Conservation (phyloP, 192 early-diverging fungal species). For the Gaertneriomyces sp. region DNA sequence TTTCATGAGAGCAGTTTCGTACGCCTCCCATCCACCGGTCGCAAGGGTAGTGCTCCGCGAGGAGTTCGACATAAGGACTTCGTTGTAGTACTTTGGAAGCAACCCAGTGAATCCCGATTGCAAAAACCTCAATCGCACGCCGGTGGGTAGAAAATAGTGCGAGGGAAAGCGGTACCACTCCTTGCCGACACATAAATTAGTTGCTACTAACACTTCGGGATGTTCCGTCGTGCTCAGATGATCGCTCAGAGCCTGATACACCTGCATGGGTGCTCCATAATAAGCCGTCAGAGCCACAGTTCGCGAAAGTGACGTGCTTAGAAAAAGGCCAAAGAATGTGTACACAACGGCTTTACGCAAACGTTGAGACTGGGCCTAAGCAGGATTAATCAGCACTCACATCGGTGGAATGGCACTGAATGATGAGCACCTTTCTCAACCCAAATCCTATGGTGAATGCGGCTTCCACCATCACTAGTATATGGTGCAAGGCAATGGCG, state of each 20-base stretch:
- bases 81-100: constrained; percentile 76
- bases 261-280: constrained; percentile 71
- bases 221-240: too few species aligned
- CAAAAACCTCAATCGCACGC: constrained; percentile 67
- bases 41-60: too few species aligned
- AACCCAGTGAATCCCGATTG: constrained; percentile 69
- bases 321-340: constrained; percentile 17
- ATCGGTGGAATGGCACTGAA: too few species aligned
- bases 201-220: constrained; percentile 21
- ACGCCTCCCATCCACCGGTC: neutral
- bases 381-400: too few species aligned
- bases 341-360: too few species aligned
- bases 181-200: constrained; percentile 77
- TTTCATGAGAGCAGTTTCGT: constrained; percentile 2
- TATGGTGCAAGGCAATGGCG: constrained; percentile 49
- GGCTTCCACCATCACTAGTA: too few species aligned
- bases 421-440: too few species aligned
- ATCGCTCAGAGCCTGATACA: constrained; percentile 40
- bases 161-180: constrained; percentile 96
- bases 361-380: too few species aligned
- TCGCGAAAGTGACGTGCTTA: constrained; percentile 46
- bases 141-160: constrained; percentile 83
- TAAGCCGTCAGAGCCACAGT: constrained; percentile 63
- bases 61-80: constrained; percentile 13
- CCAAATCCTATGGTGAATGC: too few species aligned